Evolutionary conservation across 169 alveolate genomes (phyloP), one percentile per base, ranked within the genome.

Genomic region (Eimeria tenella): DNA sequence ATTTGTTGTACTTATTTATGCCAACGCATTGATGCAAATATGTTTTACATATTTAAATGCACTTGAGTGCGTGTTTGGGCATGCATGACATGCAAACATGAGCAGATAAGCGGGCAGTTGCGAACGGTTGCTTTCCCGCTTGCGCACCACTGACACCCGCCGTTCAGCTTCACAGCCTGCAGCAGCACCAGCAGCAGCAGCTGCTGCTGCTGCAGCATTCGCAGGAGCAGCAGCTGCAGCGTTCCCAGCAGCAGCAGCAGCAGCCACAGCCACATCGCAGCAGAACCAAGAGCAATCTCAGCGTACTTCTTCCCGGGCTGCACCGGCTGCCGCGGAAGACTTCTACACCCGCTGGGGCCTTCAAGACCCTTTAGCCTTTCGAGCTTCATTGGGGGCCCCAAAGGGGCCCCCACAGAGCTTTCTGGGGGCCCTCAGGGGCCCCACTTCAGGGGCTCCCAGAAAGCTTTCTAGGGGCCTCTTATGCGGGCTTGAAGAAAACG

Each of bases 401-500:
- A 58, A 15, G 17, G 0, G 68, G 68, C 11, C 21, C 11, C 68
- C 68, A 10, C 68, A 58, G 11, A 58, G 11, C 68, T 10, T 58
- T 58, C 17, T 58, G 68, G 68, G 68, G 68, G 68, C 68, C 68
- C 68, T 15, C 68, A 58, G 68, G 68, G 68, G 68, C 68, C 68
- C 17, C 68, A 0, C 11, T 58, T 58, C 19, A n/a, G 77, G 77
- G 77, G 77, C 77, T 5, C 77, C 31, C 31, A n/a, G 83, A 73
- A 42, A 73, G 83, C 31, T 53, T 21, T 68, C 42, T 10, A 5
- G 77, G 9, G 21, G 21, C 77, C 60, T 10, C 19, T 68, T 73
- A 73, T 11, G 56, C 83, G 56, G 83, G 83, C 56, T 73, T 73
- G 56, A 73, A 73, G 83, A 73, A 73, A 53, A 73, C 56, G 83